A percentile compares a stretch with the other conserved stretches of the same genome.
Conservation (phyloP, 306 rosid genomes). For the Sophora flavescens region DNA sequence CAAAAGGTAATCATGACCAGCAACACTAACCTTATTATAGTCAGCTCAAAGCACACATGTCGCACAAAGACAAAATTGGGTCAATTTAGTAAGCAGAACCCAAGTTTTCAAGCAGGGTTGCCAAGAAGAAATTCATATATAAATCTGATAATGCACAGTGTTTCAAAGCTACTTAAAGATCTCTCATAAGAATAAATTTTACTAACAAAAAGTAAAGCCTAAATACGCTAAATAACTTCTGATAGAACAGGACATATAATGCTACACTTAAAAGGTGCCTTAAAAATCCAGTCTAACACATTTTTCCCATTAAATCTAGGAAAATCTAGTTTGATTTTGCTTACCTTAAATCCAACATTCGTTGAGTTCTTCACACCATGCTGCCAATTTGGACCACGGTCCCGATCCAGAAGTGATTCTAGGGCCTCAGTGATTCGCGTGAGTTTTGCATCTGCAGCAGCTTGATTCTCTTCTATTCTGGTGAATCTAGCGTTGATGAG, state of each 20-base stretch:
- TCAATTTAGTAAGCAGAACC: neutral
- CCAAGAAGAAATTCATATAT: constrained; percentile 9
- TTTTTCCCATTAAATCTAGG: too few relatives aligned
- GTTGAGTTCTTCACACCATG: too few relatives aligned
- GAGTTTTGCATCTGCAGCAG: too few relatives aligned
- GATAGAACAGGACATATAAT: constrained; percentile 17
- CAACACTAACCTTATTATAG: neutral
- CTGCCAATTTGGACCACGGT: too few relatives aligned
- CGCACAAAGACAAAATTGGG: neutral
- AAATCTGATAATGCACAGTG: neutral
- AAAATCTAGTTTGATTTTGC: too few relatives aligned
- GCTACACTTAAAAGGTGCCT: neutral
- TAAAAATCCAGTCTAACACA: too few relatives aligned
- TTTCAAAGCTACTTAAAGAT: neutral
- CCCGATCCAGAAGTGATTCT: too few relatives aligned
- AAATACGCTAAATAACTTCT: neutral
- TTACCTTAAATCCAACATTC: too few relatives aligned
- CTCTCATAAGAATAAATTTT: neutral
- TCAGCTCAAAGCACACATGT: constrained; percentile 2
- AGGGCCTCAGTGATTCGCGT: too few relatives aligned
- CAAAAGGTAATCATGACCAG: neutral
- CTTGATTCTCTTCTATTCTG: too few relatives aligned
- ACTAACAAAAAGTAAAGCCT: neutral
- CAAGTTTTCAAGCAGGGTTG: constrained; percentile 29
- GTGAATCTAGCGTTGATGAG: too few relatives aligned